Evolutionary conservation across 345 rosid species (phyloP).

Genomic region (Syzygium aqueum): DNA sequence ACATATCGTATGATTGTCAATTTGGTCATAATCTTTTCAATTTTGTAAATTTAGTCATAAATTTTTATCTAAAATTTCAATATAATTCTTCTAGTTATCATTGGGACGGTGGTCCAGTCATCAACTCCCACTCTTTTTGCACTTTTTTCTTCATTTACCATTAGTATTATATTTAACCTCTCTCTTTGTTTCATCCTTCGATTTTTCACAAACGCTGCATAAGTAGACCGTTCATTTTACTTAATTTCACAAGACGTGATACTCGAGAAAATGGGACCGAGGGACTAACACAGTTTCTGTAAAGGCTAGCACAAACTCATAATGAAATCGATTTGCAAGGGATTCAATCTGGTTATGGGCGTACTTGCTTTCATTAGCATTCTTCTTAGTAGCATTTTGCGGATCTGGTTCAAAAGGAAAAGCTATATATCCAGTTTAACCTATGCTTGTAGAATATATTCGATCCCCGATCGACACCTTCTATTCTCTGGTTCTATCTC

Average conservation of each 20-base stretch:
- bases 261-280: background rate
- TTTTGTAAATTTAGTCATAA: background rate
- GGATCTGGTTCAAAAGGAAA: background rate
- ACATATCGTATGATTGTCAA: background rate
- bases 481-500: background rate
- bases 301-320: background rate
- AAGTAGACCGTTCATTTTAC: background rate
- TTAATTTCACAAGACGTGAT: background rate
- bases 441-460: background rate
- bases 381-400: background rate
- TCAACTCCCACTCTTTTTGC: background rate
- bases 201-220: background rate
- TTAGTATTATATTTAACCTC: background rate
- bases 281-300: background rate
- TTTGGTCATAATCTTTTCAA: too few species aligned
- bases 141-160: background rate
- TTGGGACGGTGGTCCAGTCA: rapidly evolving
- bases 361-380: background rate
- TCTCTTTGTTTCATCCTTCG: background rate
- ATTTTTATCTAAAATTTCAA: background rate
- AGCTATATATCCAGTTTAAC: background rate
- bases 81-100: background rate
- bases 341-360: background rate
- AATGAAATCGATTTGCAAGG: background rate
- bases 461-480: background rate